phyloP scores from a whole-genome alignment of 2,329 filamentous ascomycete species.

The Helicocarpus griseus region DNA sequence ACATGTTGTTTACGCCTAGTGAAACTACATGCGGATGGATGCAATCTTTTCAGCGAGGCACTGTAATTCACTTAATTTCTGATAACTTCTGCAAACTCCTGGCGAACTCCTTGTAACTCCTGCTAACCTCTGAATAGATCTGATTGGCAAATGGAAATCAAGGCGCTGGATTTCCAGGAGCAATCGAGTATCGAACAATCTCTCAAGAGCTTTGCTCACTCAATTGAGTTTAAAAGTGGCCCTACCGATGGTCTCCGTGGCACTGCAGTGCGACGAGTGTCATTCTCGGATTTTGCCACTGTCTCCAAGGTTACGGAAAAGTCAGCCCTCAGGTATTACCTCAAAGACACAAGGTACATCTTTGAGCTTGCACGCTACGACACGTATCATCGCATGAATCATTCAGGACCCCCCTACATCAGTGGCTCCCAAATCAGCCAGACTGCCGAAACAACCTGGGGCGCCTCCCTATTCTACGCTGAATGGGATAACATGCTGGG shows the following conservation, averaged over 20 bases:
- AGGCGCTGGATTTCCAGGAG: constrained; percentile 28
- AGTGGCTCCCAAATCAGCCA: constrained; percentile 14
- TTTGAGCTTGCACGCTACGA: constrained; percentile 38
- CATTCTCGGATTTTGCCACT: constrained; percentile 18
- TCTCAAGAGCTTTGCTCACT: constrained; percentile 22
- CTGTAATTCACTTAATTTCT: no score
- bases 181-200: constrained; percentile 18
- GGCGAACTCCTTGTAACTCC: no score
- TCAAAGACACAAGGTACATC: constrained; percentile 32
- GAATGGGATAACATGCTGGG: constrained; percentile 34
- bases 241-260: constrained; percentile 17
- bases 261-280: constrained; percentile 20
- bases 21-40: no score
- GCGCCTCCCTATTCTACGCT: constrained; percentile 26
- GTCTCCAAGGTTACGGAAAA: constrained; percentile 30
- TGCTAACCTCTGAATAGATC: constrained; percentile 20
- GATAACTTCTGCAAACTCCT: no score
- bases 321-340: constrained; percentile 26
- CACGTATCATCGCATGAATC: constrained; percentile 18
- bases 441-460: constrained; percentile 25
- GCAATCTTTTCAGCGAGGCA: no score
- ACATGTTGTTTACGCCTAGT: no score
- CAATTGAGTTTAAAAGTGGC: constrained; percentile 18
- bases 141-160: constrained; percentile 34
- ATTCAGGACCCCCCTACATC: neutral